phyloP scores from a whole-genome alignment of 2,329 filamentous ascomycete genomes.

The Fusarium tanahbumbuense region DNA sequence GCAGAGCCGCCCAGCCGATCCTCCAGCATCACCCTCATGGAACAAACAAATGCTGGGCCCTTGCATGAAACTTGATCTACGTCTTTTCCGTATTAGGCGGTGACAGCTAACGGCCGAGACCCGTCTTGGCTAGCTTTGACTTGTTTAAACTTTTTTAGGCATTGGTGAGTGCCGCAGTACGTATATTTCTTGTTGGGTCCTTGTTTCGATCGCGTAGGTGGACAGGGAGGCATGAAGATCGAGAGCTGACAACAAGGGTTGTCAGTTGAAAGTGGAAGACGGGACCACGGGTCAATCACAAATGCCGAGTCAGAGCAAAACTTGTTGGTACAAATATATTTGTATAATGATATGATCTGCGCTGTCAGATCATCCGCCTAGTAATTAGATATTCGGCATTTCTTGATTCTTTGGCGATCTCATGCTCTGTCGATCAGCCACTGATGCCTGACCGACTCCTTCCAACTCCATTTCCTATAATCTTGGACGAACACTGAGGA shows the following conservation, averaged over 20 bases:
- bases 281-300: neutral
- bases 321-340: neutral
- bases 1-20: neutral
- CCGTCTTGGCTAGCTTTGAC: neutral
- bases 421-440: neutral
- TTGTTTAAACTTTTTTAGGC: neutral
- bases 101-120: constrained; percentile 21
- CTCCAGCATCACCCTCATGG: neutral
- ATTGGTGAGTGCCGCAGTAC: neutral
- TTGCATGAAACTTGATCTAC: constrained; percentile 4
- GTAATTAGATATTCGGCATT: neutral
- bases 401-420: constrained; percentile 1
- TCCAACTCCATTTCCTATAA: neutral
- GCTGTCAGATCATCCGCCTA: neutral
- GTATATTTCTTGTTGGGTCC: neutral
- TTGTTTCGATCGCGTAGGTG: constrained; percentile 31
- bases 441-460: neutral
- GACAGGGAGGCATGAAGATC: constrained; percentile 38
- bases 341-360: constrained; percentile 16
- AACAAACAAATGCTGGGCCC: neutral
- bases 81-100: constrained; percentile 3
- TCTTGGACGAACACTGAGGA: neutral
- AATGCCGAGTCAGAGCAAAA: neutral
- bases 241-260: constrained; percentile 22
- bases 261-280: neutral